These are phyloP conservation scores for Chlorociboria aeruginascens DNA, from an alignment of 495 filamentous ascomycete species.

Conservation along the genomic window DNA sequence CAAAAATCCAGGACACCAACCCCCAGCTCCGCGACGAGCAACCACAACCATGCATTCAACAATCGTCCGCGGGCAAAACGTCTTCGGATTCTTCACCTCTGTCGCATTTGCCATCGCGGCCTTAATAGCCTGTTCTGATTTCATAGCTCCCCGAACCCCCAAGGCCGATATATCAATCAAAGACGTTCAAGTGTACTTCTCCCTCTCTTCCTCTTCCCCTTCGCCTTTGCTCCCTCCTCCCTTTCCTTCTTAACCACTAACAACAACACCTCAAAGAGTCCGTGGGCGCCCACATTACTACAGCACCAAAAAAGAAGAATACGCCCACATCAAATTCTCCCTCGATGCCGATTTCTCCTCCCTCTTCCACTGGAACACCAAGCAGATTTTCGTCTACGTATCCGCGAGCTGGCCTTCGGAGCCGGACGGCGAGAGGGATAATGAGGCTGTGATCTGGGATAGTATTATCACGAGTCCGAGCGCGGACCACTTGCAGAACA, in stretches of 20 bases:
- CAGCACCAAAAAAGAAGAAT: conserved; percentile 82
- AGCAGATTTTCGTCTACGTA: conserved; percentile 93
- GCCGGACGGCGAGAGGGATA: conserved; percentile 26
- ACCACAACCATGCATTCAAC: conserved; percentile 64
- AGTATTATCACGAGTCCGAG: conserved; percentile 68
- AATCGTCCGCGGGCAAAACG: conserved; percentile 72
- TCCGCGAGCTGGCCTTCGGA: conserved; percentile 64
- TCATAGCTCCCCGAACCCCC: conserved; percentile 58
- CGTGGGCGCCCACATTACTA: conserved; percentile 91
- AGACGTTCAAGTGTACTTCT: conserved; percentile 67
- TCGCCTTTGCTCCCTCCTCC: background rate
- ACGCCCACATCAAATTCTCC: conserved; percentile 86
- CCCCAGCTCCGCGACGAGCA: background rate
- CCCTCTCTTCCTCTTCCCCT: background rate
- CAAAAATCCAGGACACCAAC: background rate
- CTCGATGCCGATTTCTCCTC: conserved; percentile 74
- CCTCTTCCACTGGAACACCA: conserved; percentile 99
- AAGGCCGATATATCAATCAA: conserved; percentile 52
- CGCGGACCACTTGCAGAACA: conserved; percentile 41
- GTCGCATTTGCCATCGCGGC: conserved; percentile 73
- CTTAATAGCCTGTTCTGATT: conserved; percentile 64
- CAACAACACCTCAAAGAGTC: conserved; percentile 36
- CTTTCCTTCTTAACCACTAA: background rate
- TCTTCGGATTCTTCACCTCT: conserved; percentile 96
- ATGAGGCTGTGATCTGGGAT: conserved; percentile 91